Evolutionary conservation across 2,329 filamentous ascomycete species (phyloP).

Genomic region (Penicillium sp.): DNA sequence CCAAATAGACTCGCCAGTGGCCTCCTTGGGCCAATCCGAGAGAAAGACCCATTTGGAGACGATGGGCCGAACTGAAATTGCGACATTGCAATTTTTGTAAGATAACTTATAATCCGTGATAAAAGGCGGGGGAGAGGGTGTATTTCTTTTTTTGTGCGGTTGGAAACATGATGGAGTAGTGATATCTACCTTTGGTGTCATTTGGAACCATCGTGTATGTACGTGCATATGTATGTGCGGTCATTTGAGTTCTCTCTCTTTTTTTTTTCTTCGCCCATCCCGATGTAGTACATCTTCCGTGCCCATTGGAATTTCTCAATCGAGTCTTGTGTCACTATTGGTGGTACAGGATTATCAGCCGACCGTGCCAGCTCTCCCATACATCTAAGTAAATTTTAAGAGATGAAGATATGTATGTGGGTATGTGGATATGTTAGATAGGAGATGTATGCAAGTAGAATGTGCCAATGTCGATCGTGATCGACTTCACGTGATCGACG

Average conservation of each 20-base stretch:
- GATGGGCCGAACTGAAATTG: slow-evolving; percentile 8
- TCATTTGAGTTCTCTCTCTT: not conserved
- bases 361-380: not conserved
- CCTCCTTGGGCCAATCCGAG: not conserved
- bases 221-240: not conserved
- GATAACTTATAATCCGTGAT: slow-evolving; percentile 16
- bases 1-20: slow-evolving; percentile 65
- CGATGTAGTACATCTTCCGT: slow-evolving; percentile 5
- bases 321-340: slow-evolving; percentile 16
- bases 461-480: not conserved
- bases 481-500: not conserved
- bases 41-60: not conserved
- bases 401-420: not conserved
- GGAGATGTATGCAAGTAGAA: not conserved
- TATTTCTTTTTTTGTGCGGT: not conserved
- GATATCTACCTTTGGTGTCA: not conserved
- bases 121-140: slow-evolving; percentile 4
- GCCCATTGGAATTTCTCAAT: not conserved
- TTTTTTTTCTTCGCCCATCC: not conserved
- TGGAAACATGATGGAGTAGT: not conserved
- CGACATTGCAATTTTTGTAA: slow-evolving; percentile 12
- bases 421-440: not conserved
- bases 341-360: slow-evolving; percentile 1
- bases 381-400: not conserved
- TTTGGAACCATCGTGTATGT: slow-evolving; percentile 1